Base-by-base conservation (phyloP, 1,284 basidiomycete genomes). In the Pascua guehoae region DNA sequence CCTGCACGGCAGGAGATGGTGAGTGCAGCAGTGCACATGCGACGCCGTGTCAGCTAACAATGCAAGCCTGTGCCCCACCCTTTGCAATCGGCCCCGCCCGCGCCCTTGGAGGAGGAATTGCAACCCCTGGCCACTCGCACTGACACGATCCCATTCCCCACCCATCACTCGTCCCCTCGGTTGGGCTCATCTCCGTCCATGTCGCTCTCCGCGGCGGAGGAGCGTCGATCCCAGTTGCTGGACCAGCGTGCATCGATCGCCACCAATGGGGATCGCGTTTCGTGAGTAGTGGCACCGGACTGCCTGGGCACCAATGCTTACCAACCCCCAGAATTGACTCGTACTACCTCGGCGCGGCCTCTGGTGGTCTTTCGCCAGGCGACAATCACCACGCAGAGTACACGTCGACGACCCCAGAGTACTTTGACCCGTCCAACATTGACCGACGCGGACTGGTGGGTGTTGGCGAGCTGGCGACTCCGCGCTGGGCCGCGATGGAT, bases 401-500 rank as follows among this genome's bases (percentile, higher is more conserved):
- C 49, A 67, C 69, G 12, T 71, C 73, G 1, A 56, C 56, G 4
- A 71, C 71, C 1, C 72, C 75, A 12, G 69, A 71, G 16, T 55
- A 61, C 46, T 54, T 64, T 63, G 88, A 92, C 77, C 89, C 89
- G 12, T 85, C 88, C 11, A 78, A 81, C 61, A 91, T 94, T 63
- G 94, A 98, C 79, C 83, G 95, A 54, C 84, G 86, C 15, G 89
- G 86, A 24, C 84, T 98, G 43, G 86, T 98, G 53, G 95, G 95
- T 17, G 89, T 98, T 11, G 95, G 95, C 41, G 95, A 98, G 78
- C 84, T 98, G n/a, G 82, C 92, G 8, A 98, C 95, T n/a, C 95
- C 95, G 41, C 84, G 93, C 62, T 98, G 93, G 94, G 83, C 84
- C 54, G 79, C 79, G 63, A 72, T 75, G 4, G 54, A 61, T 50